phyloP scores from a whole-genome alignment of 1,139 yeast genomes.

The Yamadazyma conglobata region DNA sequence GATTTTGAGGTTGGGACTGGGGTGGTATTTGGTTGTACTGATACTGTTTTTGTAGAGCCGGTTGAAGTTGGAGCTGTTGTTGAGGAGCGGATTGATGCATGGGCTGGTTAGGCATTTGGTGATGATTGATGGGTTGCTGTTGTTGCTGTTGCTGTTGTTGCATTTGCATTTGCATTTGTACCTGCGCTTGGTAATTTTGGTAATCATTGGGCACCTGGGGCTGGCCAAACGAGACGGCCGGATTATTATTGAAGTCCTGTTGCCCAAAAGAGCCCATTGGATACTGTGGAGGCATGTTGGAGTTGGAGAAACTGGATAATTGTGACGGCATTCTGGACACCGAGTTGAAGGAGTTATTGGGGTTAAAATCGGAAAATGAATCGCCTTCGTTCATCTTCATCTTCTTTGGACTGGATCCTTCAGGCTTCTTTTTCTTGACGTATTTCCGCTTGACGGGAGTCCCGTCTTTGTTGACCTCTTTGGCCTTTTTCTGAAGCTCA shows the following conservation, averaged over 20 bases:
- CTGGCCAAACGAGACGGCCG: conserved; percentile 8
- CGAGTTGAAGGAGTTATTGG: conserved; percentile 14
- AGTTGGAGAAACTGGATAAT: conserved; percentile 13
- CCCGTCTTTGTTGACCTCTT: conserved; percentile 40
- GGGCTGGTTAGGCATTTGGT: conserved; percentile 11
- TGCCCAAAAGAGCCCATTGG: conserved; percentile 20
- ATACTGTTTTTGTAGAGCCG: conserved; percentile 11
- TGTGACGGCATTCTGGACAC: conserved; percentile 16
- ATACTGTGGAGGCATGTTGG: conserved; percentile 10
- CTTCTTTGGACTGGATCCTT: conserved; percentile 39
- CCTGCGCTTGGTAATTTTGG: conserved; percentile 29
- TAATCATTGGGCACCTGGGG: conserved; percentile 20
- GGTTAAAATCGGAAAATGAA: conserved; percentile 9
- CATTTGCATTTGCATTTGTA: conserved; percentile 22
- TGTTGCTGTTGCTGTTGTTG: conserved; percentile 14
- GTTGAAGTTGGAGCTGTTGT: conserved; percentile 15
- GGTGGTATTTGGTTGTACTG: conserved; percentile 7
- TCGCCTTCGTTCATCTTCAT: conserved; percentile 20
- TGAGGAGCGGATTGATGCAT: too few relatives aligned
- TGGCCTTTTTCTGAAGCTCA: conserved; percentile 45
- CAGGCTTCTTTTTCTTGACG: conserved; percentile 36
- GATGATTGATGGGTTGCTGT: too few relatives aligned
- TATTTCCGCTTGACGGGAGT: conserved; percentile 46
- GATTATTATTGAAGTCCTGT: conserved; percentile 20
- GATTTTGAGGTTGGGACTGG: conserved; percentile 10